Evolutionary conservation across 73 alveolate genomes (phyloP), one percentile per base, ranked within the genome.

Genomic region (Paramecium sonneborni): DNA sequence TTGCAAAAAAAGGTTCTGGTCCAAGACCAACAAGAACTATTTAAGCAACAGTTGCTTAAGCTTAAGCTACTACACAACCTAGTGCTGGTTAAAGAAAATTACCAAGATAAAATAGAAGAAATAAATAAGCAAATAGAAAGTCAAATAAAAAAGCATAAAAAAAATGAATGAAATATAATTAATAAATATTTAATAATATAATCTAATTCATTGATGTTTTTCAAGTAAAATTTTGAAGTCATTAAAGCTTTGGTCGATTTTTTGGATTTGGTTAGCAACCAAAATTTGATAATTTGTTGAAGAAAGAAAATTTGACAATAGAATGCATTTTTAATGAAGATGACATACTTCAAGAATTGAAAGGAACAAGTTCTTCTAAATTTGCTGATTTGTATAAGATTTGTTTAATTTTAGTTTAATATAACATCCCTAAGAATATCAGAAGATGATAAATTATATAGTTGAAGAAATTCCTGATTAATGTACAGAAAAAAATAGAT

Each of bases 231-330:
- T 62, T n/a, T 30, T 10, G 39, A 62, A 62, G 84, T 62, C 12
- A 62, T 62, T 62, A 30, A 62, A 62, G 84, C 44, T 62, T 62
- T 62, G 84, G 84, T 15, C 84, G 84, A 26, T 62, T 52, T 52
- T 52, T 52, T 52, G 68, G 84, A 30, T 62, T 62, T 62, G 84
- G 84, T 12, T 62, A 62, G 44, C 6, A 62, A 12, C 84, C 84
- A 12, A 62, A 62, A 62, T 21, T 62, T 30, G 84, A 62, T 32
- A 62, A 62, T 62, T 62, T 62, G 46, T 32, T 62, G 6, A 62
- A 62, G 44, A 30, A 26, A 62, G 39, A 62, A 15, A 52, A 52
- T 52, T 26, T 62, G 10, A 62, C 84, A 62, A 62, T 62, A 5
- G 84, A 62, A 21, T 30, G 48, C 14, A 62, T 62, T 62, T 62